These are phyloP conservation scores for Ilex asprella DNA, from an alignment of 257 asterid genomes.

Conservation along the genomic window DNA sequence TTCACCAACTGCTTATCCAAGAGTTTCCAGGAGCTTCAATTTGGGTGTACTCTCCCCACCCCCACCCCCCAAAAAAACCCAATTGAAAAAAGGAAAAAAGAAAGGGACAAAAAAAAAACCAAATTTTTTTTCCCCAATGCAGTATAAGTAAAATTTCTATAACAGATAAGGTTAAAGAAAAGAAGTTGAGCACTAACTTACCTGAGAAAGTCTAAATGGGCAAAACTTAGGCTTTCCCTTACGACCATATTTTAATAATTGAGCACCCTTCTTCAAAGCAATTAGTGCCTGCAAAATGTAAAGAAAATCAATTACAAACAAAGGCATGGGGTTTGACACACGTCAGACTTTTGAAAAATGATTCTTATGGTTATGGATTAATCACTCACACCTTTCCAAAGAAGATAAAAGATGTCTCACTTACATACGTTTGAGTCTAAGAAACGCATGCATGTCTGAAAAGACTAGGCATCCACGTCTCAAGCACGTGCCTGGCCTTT, in stretches of 20 bases:
- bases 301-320: conserved; percentile 9
- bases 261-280: conserved; percentile 89
- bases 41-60: too few relatives aligned
- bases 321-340: not conserved
- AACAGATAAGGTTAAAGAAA: not conserved
- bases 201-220: conserved; percentile 78
- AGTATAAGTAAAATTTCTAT: too few relatives aligned
- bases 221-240: conserved; percentile 88
- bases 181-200: conserved; percentile 29
- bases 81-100: too few relatives aligned
- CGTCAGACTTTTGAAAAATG: not conserved
- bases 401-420: not conserved
- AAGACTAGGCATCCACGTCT: too few relatives aligned
- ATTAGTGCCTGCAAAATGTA: conserved; percentile 53
- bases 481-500: too few relatives aligned
- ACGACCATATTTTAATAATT: conserved; percentile 82
- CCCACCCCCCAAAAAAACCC: too few relatives aligned
- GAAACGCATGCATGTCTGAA: too few relatives aligned
- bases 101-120: too few relatives aligned
- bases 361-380: not conserved
- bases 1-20: too few relatives aligned
- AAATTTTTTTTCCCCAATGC: too few relatives aligned
- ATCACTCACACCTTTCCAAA: not conserved
- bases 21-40: too few relatives aligned
- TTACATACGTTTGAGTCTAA: too few relatives aligned